Evolutionary conservation across 331 rosid species (phyloP), one percentile per base, ranked within the genome.

Genomic region (Malus hybrid): DNA sequence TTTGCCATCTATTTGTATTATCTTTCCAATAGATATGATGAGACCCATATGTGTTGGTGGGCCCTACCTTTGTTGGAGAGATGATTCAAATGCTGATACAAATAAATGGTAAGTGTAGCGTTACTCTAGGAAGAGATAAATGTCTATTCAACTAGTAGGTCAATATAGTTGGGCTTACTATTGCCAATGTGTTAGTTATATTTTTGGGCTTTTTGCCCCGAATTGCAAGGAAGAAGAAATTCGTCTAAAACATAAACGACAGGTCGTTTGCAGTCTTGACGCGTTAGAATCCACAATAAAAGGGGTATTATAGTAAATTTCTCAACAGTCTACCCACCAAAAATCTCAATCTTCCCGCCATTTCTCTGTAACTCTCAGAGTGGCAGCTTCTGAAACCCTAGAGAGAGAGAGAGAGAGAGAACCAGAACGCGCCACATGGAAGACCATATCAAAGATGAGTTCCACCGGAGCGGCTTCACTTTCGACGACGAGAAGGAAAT

Each of bases 401-500:
- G 86, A 75, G 33, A 60, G 24, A 19, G 34, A 62, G 50, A 50
- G 39, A 60, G n/a, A 14, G 46, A 63, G 78, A 58, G 80, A 61
- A 19, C 52, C 29, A 20, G 19, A 46, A 14, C 79, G 81, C 76
- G 29, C 20, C 13, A 70, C 70, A 90, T 93, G 94, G 93, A 93
- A 74, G 96, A 82, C 36, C 88, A 93, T 78, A 88, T 93, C 77
- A 85, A 84, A 60, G 83, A 78, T 11, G 93, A 84, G 62, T 93
- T 93, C 86, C 66, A 65, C 77, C 71, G 77, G 46, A 73, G 63
- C 10, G 80, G 85, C 10, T 93, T 93, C 81, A 34, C 42, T 30
- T 77, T 93, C 66, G 93, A 84, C 3, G 88, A 88, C 32, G 94
- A 90, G 77, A 86, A 86, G 61, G 95, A 90, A 78, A 64, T 90